Evolutionary conservation across 768 basidiomycete species (phyloP), one percentile per base, ranked within the genome.

Genomic region (Favolaschia claudopus): DNA sequence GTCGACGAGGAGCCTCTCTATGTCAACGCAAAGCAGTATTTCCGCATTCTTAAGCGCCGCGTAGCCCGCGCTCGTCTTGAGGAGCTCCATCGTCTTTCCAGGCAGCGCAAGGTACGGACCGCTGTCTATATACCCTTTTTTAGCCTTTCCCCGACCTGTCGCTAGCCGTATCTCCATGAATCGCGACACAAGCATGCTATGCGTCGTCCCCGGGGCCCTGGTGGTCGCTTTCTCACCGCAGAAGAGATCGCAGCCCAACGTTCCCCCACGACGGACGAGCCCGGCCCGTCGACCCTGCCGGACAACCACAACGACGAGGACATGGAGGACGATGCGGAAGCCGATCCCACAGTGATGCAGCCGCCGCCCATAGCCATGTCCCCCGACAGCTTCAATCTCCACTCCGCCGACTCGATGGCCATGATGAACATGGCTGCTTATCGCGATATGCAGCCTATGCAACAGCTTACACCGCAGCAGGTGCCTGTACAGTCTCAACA

Each of bases 21-120:
- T 77, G 97, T 99, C 58, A 99, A 99, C 68, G 96, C 97, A 58
- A 99, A 99, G 72, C 97, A 99, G 77, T 99, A 99, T 74, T 95
- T 96, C 68, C 92, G 97, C 71, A 99, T 99, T 69, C 85, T 99
- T 75, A 98, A 99, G 80, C 85, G 97, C 62, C 85, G 97, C 54
- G 85, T 92, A 65, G 95, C 96, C 6, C 79, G 96, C 39, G 93
- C 94, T 4, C 84, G 97, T 45, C 82, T 98, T 49, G 96, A 97
- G 69, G 96, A 99, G 75, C 83, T 99, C 50, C 95, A 97, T 66
- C 84, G 94, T 63, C 85, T 99, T 62, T 95, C 94, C 56, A 84
- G 89, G 66, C 92, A 96, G 74, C 84, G 97, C 72, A 99, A 99
- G 87, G 96, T 92, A 36, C 37, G 67, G 20, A 20, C n/a, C 37